These are phyloP conservation scores for Rhododendron williamsianum DNA, from an alignment of 148 eudicot genomes.

Conservation along the genomic window DNA sequence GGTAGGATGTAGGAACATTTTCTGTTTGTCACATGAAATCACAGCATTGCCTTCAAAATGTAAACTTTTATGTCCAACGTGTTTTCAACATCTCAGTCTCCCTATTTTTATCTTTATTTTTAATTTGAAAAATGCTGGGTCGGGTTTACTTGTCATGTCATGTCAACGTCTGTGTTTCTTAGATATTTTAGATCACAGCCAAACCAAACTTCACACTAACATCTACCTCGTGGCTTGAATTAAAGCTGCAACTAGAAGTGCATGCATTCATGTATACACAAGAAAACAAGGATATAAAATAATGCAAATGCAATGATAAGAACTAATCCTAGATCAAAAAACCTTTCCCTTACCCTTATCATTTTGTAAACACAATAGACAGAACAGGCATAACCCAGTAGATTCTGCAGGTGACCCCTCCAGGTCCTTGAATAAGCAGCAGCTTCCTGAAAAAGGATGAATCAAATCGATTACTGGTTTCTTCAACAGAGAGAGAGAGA, in stretches of 20 bases:
- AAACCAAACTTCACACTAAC: not conserved
- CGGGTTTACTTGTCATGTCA: not conserved
- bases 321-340: not conserved
- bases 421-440: slow-evolving; percentile 97
- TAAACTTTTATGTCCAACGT: not conserved
- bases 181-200: not conserved
- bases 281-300: not conserved
- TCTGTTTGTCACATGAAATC: not conserved
- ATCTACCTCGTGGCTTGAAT: not conserved
- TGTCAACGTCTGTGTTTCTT: not conserved
- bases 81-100: not conserved
- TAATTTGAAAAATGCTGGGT: not conserved
- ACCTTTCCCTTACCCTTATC: slow-evolving; percentile 57
- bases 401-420: slow-evolving; percentile 97
- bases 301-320: not conserved
- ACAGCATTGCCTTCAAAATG: not conserved
- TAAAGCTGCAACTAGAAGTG: not conserved
- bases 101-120: not conserved
- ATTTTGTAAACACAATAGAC: slow-evolving; percentile 95
- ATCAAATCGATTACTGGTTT: not conserved
- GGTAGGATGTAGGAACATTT: not conserved
- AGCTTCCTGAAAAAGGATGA: slow-evolving; percentile 64
- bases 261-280: not conserved
- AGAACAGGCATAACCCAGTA: slow-evolving; percentile 92
- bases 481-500: not conserved